Evolutionary conservation across 192 early-diverging fungal species (phyloP).

Genomic region (Bifiguratus adelaidae): DNA sequence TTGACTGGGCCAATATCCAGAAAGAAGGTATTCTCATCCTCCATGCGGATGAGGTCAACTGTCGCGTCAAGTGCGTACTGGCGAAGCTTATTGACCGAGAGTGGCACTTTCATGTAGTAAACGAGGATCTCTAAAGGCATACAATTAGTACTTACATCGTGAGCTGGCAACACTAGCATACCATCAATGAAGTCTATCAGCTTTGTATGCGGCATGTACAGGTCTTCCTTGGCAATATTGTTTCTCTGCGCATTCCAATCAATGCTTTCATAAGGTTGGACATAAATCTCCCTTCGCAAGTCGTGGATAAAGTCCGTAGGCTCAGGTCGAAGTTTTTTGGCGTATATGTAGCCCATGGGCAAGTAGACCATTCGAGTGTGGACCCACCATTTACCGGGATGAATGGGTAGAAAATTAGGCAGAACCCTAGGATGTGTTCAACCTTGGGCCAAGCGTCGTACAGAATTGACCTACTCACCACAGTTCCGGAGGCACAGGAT

Average conservation of each 20-base stretch:
- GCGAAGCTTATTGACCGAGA: conserved; percentile 35
- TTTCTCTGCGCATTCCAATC: conserved; percentile 71
- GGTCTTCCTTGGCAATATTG: conserved; percentile 72
- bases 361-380: conserved; percentile 90
- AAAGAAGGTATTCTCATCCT: conserved; percentile 83
- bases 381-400: conserved; percentile 89
- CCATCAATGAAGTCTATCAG: conserved; percentile 69
- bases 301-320: conserved; percentile 58
- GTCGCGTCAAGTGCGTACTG: conserved; percentile 60
- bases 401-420: conserved; percentile 70
- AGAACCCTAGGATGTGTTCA: conserved; percentile 41
- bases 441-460: not conserved
- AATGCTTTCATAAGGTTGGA: conserved; percentile 76
- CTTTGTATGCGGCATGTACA: conserved; percentile 75
- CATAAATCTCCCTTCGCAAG: conserved; percentile 85
- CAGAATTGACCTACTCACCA: conserved; percentile 32
- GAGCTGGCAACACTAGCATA: conserved; percentile 9
- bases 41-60: conserved; percentile 73
- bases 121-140: conserved; percentile 29
- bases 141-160: conserved; percentile 6
- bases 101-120: conserved; percentile 66
- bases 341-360: conserved; percentile 94
- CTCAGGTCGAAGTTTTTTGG: conserved; percentile 42
- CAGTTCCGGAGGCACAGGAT: conserved; percentile 91
- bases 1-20: conserved; percentile 93